These are phyloP conservation scores for Herpetospermum pedunculosum DNA, from an alignment of 306 rosid genomes.

Conservation along the genomic window DNA sequence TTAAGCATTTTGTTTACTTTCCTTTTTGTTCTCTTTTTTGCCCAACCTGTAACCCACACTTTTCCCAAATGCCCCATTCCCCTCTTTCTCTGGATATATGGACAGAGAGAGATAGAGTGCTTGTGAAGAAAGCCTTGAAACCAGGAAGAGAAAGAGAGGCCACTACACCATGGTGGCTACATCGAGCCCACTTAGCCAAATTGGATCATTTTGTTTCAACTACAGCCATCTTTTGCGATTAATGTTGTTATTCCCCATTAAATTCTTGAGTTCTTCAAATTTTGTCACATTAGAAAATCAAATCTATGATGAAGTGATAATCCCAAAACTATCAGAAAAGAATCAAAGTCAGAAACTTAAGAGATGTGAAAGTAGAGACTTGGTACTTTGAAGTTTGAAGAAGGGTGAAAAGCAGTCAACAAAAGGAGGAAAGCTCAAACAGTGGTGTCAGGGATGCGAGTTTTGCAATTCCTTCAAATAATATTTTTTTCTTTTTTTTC, in stretches of 20 bases:
- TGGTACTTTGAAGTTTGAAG: background rate
- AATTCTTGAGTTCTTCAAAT: background rate
- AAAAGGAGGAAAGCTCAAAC: constrained; percentile 39
- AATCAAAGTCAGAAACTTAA: background rate
- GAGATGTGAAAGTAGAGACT: constrained; percentile 1
- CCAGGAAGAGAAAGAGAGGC: constrained; percentile 28
- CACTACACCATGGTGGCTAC: background rate
- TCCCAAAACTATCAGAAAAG: background rate
- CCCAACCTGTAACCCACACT: background rate
- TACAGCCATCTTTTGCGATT: background rate
- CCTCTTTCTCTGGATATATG: constrained; percentile 12
- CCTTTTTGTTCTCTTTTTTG: background rate
- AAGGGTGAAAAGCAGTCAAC: constrained; percentile 72
- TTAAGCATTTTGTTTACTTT: background rate
- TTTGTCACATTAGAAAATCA: background rate
- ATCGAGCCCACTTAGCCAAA: constrained; percentile 7
- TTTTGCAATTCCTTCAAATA: background rate
- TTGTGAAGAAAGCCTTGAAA: constrained; percentile 31
- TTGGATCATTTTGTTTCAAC: background rate
- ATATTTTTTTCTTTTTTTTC: too few relatives aligned
- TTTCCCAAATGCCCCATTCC: background rate
- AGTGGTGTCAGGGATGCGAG: constrained; percentile 30
- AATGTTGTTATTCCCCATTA: background rate
- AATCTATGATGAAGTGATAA: background rate
- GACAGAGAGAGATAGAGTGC: constrained; percentile 12